Evolutionary conservation across 1,284 basidiomycete species (phyloP), one percentile per base, ranked within the genome.

Genomic region (Cryptococcus jaspeensis): DNA sequence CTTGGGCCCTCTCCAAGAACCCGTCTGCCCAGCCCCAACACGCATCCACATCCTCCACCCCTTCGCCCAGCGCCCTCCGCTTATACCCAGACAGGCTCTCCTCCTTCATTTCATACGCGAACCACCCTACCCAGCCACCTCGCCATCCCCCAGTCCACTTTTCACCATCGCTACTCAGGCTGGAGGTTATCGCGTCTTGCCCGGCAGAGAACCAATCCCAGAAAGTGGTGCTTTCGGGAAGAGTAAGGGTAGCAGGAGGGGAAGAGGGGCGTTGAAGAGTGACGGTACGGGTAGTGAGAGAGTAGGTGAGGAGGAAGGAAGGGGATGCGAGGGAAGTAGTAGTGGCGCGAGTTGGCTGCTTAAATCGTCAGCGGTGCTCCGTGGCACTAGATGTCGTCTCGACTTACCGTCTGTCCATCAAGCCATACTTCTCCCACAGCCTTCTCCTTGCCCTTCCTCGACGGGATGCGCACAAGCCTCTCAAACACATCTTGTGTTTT

Each of bases 61-160:
- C 55, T 1, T 50, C 54, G 1, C 39, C 39, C 12, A 23, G 49
- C 1, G 52, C 16, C 23, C 20, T 35, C 28, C 63, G 51, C 18
- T 35, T 42, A 53, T 76, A 76, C 18, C 77, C 74, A 7, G 64
- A 64, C 50, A 83, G 60, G 42, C 76, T 76, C 55, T 82, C 80
- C 53, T 76, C 72, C 66, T 81, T 81, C 80, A 83, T 81, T 65
- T 83, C 82, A 62, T 83, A 84, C 1, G 78, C 79, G 64, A 81
- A 80, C 67, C 79, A 81, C 0, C 82, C 82, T 1, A 79, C 75
- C 73, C 81, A 83, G 1, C 82, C 82, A 50, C 77, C 70, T 60
- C 70, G 67, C 75, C 79, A 77, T n/a, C 67, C 68, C 32, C 67
- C 61, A 5, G 20, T 37, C 13, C 39, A 37, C 6, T 28, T 13